A percentile compares a stretch with the other conserved stretches of the same genome.
These are phyloP conservation scores for Taphrina deformans DNA, from an alignment of 1,139 yeast species.

Conservation along the genomic window DNA sequence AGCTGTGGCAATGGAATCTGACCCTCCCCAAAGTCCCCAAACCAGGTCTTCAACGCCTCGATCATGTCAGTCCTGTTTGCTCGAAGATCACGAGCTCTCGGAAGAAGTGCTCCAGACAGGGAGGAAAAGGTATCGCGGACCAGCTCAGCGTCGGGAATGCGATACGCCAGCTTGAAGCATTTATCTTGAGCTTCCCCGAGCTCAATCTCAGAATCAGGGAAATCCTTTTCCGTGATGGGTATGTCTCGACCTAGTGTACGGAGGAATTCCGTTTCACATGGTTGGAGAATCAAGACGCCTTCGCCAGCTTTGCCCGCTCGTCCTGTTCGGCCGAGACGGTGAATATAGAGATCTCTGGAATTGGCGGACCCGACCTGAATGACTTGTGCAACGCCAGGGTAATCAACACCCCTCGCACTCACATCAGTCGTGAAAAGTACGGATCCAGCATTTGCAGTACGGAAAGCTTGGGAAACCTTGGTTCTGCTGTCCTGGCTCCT, in stretches of 20 bases:
- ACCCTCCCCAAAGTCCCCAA: background rate
- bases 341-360: constrained; percentile 55
- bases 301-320: constrained; percentile 83
- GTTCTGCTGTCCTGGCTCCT: constrained; percentile 70
- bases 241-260: background rate
- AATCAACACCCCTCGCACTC: constrained; percentile 94
- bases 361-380: constrained; percentile 59
- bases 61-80: background rate
- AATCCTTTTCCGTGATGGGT: constrained; percentile 20
- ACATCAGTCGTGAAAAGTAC: constrained; percentile 58
- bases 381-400: constrained; percentile 89
- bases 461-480: constrained; percentile 65
- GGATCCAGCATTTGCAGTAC: constrained; percentile 52
- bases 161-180: background rate
- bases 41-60: background rate
- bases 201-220: constrained; percentile 24
- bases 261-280: constrained; percentile 39
- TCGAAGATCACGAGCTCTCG: background rate
- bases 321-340: constrained; percentile 94
- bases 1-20: background rate
- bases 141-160: background rate
- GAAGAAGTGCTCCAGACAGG: background rate
- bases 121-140: constrained; percentile 10
- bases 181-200: constrained; percentile 11
- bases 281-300: constrained; percentile 68